phyloP scores from a whole-genome alignment of 768 basidiomycete species.

The Suillus brevipes region DNA sequence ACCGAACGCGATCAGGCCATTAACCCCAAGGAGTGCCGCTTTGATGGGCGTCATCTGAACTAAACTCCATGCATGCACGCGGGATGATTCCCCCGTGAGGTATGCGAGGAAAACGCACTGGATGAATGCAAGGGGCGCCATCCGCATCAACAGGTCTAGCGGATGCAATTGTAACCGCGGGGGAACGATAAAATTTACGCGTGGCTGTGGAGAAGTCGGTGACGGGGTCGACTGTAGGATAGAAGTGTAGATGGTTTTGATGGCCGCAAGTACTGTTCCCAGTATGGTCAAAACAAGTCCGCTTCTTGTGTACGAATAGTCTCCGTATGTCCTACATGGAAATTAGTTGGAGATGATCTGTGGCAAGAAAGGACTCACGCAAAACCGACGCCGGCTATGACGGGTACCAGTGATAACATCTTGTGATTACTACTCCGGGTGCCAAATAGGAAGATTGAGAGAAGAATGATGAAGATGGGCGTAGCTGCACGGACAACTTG shows the following conservation, averaged over 20 bases:
- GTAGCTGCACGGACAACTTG: constrained; percentile 94
- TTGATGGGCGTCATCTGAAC: constrained; percentile 41
- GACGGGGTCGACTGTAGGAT: constrained; percentile 56
- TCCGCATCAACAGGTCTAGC: constrained; percentile 83
- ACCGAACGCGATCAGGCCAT: constrained; percentile 87
- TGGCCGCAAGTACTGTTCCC: constrained; percentile 87
- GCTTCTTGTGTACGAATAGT: constrained; percentile 86
- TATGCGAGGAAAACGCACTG: constrained; percentile 82
- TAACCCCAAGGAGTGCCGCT: constrained; percentile 60
- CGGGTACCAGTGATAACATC: constrained; percentile 74
- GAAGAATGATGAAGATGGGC: constrained; percentile 86
- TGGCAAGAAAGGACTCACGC: constrained; percentile 50
- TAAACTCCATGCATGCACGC: constrained; percentile 50
- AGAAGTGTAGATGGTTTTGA: constrained; percentile 93
- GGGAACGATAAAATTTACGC: constrained; percentile 27
- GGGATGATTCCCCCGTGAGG: constrained; percentile 75
- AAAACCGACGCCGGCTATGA: constrained; percentile 87
- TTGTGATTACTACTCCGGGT: constrained; percentile 60
- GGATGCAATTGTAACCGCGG: constrained; percentile 58
- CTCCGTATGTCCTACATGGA: constrained; percentile 78
- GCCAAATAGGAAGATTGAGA: constrained; percentile 71
- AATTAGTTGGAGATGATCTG: not conserved
- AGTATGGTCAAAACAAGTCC: constrained; percentile 87
- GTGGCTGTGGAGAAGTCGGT: constrained; percentile 17
- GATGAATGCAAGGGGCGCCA: constrained; percentile 89